A percentile compares a stretch with the other conserved stretches of the same genome.
These are phyloP conservation scores for Aquilaria sinensis DNA, from an alignment of 345 rosid species.

Conservation along the genomic window DNA sequence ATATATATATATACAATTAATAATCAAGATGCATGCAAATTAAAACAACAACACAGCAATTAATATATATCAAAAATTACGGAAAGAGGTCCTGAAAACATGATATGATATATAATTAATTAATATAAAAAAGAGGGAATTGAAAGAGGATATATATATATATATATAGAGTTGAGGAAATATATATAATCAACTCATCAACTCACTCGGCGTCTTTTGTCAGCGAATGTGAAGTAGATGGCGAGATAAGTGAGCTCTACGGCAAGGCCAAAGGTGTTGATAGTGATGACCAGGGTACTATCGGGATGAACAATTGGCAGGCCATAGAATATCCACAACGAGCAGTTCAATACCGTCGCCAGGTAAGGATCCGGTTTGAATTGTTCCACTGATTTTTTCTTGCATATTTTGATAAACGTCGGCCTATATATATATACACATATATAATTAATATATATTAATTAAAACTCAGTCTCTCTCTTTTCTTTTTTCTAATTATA, in stretches of 20 bases:
- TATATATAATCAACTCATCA: neutral
- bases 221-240: constrained; percentile 19
- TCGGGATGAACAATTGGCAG: constrained; percentile 46
- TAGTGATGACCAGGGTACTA: constrained; percentile 37
- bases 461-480: neutral
- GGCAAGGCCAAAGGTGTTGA: constrained; percentile 27
- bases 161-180: too few species aligned
- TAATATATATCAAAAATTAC: too few species aligned
- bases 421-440: constrained; percentile 15
- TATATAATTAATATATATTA: neutral
- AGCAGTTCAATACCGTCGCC: constrained; percentile 39
- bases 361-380: constrained; percentile 48
- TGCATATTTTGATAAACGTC: constrained; percentile 24
- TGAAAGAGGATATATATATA: too few species aligned
- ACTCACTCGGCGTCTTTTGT: constrained; percentile 25
- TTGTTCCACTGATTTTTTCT: constrained; percentile 38
- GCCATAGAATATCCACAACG: constrained; percentile 48
- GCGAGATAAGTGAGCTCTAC: constrained; percentile 24
- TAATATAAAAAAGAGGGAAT: too few species aligned
- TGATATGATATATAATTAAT: too few species aligned
- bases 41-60: too few species aligned
- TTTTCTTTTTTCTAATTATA: too few species aligned
- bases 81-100: too few species aligned
- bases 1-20: too few species aligned
- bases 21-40: constrained; percentile 5